These are phyloP conservation scores for Carex arenaria DNA, from an alignment of 202 grass and related monocot genomes.

Conservation along the genomic window DNA sequence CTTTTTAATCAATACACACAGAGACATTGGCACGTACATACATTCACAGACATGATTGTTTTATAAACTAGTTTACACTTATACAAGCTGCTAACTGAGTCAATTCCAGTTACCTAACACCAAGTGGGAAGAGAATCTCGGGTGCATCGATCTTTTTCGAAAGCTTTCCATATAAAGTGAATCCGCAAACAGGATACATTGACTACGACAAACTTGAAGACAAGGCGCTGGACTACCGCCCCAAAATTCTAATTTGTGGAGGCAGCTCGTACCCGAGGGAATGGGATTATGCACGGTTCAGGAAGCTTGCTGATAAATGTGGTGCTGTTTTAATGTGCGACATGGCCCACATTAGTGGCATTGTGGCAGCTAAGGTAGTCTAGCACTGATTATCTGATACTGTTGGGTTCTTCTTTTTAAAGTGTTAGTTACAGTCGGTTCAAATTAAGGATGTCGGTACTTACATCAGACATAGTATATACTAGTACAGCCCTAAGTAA, in stretches of 20 bases:
- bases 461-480: neutral
- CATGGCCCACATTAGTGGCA: constrained; percentile 51
- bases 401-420: neutral
- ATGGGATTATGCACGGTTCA: constrained; percentile 46
- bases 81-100: neutral
- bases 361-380: constrained; percentile 45
- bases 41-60: neutral
- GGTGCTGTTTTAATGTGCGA: constrained; percentile 53
- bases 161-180: constrained; percentile 46
- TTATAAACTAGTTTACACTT: neutral
- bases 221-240: constrained; percentile 39
- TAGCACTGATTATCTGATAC: neutral
- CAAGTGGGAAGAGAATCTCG: constrained; percentile 43
- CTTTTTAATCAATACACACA: neutral
- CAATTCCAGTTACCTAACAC: constrained; percentile 22
- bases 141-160: constrained; percentile 50
- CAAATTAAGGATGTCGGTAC: neutral
- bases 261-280: constrained; percentile 46
- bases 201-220: constrained; percentile 54
- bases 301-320: constrained; percentile 42
- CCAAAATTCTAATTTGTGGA: constrained; percentile 50
- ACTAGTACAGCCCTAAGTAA: neutral
- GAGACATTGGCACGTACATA: neutral
- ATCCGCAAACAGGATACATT: constrained; percentile 41
- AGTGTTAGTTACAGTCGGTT: neutral